Evolutionary conservation across 2,329 filamentous ascomycete genomes (phyloP).

Genomic region (Fusarium liriodendri): DNA sequence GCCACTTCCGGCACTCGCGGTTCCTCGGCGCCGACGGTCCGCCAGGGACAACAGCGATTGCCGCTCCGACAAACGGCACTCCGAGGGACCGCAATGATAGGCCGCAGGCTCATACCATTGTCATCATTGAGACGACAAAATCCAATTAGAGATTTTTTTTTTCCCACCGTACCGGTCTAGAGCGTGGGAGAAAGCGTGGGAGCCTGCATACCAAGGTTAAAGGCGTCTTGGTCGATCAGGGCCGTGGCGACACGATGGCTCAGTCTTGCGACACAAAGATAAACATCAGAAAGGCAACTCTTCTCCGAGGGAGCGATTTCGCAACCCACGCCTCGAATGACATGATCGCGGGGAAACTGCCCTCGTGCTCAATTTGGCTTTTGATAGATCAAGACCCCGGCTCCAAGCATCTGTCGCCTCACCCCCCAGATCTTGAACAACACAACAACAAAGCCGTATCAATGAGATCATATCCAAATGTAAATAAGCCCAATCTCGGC

Average conservation of each 20-base stretch:
- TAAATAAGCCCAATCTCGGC: not conserved
- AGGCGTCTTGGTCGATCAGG: slow-evolving; percentile 8
- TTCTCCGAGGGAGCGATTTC: slow-evolving; percentile 21
- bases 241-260: slow-evolving; percentile 24
- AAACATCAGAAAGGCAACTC: not conserved
- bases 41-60: slow-evolving; percentile 23
- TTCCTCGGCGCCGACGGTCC: slow-evolving; percentile 35
- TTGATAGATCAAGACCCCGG: slow-evolving; percentile 24
- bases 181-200: slow-evolving; percentile 1
- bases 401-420: slow-evolving; percentile 11
- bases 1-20: slow-evolving; percentile 32
- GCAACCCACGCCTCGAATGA: slow-evolving; percentile 38
- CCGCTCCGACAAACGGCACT: slow-evolving; percentile 23
- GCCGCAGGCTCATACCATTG: not conserved
- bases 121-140: not conserved
- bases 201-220: not conserved
- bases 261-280: slow-evolving; percentile 30
- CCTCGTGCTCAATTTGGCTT: slow-evolving; percentile 33
- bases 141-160: not conserved
- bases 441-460: slow-evolving; percentile 10
- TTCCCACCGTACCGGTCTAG: not conserved
- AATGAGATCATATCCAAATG: slow-evolving; percentile 30
- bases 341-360: slow-evolving; percentile 41
- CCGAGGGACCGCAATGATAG: not conserved
- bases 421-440: slow-evolving; percentile 4